Percentiles rank a stretch among this genome's conserved stretches.
These are phyloP conservation scores for Pleurozium schreberi DNA, from an alignment of 225 moss, liverwort and hornwort genomes.

Conservation along the genomic window DNA sequence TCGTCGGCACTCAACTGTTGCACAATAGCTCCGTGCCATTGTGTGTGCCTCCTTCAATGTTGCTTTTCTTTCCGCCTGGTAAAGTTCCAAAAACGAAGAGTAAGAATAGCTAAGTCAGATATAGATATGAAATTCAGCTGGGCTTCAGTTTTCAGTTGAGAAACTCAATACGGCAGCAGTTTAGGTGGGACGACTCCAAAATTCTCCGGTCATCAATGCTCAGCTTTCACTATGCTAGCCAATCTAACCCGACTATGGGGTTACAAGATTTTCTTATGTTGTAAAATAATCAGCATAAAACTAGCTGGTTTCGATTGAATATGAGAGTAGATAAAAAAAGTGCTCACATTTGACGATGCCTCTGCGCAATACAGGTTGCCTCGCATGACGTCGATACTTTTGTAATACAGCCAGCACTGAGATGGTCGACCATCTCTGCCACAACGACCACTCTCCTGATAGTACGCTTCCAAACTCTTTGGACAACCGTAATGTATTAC, in stretches of 20 bases:
- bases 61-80: background rate
- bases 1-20: background rate
- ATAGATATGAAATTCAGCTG: background rate
- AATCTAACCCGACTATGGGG: too few species aligned
- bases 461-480: constrained; percentile 64
- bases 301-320: background rate
- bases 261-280: background rate
- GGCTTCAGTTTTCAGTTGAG: background rate
- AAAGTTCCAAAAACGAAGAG: background rate
- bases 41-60: background rate
- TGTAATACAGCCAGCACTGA: constrained; percentile 51
- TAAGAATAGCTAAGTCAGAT: background rate
- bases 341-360: constrained; percentile 22
- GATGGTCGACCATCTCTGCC: constrained; percentile 69
- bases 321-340: background rate
- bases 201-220: background rate
- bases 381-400: constrained; percentile 38
- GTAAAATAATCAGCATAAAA: background rate
- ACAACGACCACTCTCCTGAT: constrained; percentile 32
- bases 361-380: constrained; percentile 26
- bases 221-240: background rate
- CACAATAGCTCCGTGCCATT: background rate
- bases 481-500: constrained; percentile 86
- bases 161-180: background rate
- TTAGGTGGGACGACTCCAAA: background rate